Conservation (phyloP, 176 grass and related monocot species). For the Coix lacrymajobi region DNA sequence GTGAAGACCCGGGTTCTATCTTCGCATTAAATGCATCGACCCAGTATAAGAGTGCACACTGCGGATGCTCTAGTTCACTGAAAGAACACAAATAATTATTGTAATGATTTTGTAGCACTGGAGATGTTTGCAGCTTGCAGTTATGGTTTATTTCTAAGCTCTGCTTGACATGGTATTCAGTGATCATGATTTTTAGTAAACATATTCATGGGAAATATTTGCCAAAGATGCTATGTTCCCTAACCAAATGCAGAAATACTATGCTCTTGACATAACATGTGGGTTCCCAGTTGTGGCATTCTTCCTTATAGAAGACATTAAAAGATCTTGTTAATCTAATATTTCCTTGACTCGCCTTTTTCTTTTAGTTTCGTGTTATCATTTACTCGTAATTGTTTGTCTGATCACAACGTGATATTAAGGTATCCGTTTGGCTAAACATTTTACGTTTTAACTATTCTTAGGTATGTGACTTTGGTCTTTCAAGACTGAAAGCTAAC, state of each 20-base stretch:
- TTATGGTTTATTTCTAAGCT: background rate
- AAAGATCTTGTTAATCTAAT: background rate
- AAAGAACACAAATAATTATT: background rate
- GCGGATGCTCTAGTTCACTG: too few relatives aligned
- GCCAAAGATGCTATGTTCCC: background rate
- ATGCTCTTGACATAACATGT: background rate
- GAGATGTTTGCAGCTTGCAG: background rate
- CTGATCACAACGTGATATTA: background rate
- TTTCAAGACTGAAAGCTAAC: conserved; percentile 88
- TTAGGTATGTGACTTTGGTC: conserved; percentile 96
- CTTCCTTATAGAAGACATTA: background rate
- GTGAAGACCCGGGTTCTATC: too few relatives aligned
- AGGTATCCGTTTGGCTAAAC: background rate
- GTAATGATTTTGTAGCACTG: background rate
- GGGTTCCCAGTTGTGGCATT: background rate
- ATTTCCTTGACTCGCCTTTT: background rate
- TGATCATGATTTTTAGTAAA: background rate
- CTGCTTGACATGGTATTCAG: background rate
- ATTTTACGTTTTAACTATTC: conserved; percentile 20
- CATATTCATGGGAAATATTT: background rate
- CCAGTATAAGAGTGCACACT: too few relatives aligned
- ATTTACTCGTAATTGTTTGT: conserved; percentile 2
- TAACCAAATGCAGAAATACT: background rate
- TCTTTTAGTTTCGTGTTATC: background rate
- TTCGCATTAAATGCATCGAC: too few relatives aligned